Base-by-base conservation (phyloP, 1,284 basidiomycete species). In the Fereydounia khargensis region DNA sequence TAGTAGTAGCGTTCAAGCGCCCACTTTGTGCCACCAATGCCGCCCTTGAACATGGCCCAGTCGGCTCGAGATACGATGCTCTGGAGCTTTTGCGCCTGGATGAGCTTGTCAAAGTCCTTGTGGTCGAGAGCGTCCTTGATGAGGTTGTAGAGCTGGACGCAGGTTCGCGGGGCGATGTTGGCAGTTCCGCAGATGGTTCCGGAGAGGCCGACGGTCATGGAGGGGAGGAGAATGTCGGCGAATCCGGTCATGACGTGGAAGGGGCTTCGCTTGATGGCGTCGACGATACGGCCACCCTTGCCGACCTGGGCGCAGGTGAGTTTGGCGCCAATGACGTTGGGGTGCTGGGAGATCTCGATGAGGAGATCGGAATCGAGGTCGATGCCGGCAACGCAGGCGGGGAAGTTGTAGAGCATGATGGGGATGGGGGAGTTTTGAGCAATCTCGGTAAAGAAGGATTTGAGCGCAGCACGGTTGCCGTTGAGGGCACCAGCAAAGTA, bases 381-480 rank as follows among this genome's bases (percentile, higher is more conserved):
- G 60, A 89, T 83, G 9, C 90, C 89, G 0, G 88, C 46, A 3
- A 50, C 78, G 77, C 74, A 77, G 66, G 65, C 79, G 35, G 91
- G 88, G 79, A 90, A 92, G 74, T 92, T 94, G 80, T 94, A 94
- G 48, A 91, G 82, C 73, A 94, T 85, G 47, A 92, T 83, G 4
- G 90, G 90, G 50, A 94, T 83, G 3, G 88, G 87, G 49, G 85
- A 87, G 63, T 84, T 85, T 63, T 84, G 80, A 14, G 87, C 80
- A 20, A 91, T 83, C 60, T 89, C 86, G 25, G 81, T 79, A 79
- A 83, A 94, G 78, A 86, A 91, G 5, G 82, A 81, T 77, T 86
- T 87, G 65, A 92, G 79, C 0, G 89, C 88, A 16, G 79, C 53
- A 22, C 74, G 62, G 69, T 80, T 78, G 61, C 79, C 81, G 33